A percentile compares a stretch with the other conserved stretches of the same genome.
phyloP scores from a whole-genome alignment of 2,329 filamentous ascomycete genomes.

The Teratosphaeria zuluensis region DNA sequence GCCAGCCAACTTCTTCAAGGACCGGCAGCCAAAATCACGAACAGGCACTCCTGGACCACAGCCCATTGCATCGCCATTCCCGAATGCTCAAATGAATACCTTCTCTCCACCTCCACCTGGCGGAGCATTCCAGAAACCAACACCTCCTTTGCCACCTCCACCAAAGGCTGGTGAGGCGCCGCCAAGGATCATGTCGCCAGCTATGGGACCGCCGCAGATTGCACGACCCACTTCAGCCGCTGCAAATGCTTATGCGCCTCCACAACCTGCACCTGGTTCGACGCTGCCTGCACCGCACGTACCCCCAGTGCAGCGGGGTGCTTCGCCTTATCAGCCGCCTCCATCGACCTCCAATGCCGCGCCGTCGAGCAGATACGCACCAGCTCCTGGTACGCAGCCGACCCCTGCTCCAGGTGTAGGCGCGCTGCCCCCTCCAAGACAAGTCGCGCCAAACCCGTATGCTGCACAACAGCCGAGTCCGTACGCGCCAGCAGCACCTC shows the following conservation, averaged over 20 bases:
- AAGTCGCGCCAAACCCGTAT: conserved; percentile 38
- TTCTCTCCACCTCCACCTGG: conserved; percentile 45
- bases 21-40: conserved; percentile 51
- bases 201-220: conserved; percentile 44
- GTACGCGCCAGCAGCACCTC: conserved; percentile 31
- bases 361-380: conserved; percentile 66
- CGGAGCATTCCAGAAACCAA: conserved; percentile 50
- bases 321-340: conserved; percentile 79
- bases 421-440: conserved; percentile 29
- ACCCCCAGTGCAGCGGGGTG: conserved; percentile 58
- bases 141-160: conserved; percentile 66
- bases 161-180: conserved; percentile 67
- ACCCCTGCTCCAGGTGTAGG: conserved; percentile 23
- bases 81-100: conserved; percentile 47
- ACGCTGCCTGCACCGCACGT: conserved; percentile 39
- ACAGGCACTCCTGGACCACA: conserved; percentile 61
- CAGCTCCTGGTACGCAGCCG: conserved; percentile 50
- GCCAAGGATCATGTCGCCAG: conserved; percentile 61
- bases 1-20: conserved; percentile 66
- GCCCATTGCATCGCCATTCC: conserved; percentile 66
- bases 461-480: conserved; percentile 23
- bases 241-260: conserved; percentile 56
- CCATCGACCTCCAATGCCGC: conserved; percentile 51
- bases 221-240: conserved; percentile 44
- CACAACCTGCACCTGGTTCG: conserved; percentile 34